Percentiles rank a stretch among this genome's conserved stretches.
These are phyloP conservation scores for Ascocoryne sarcoides DNA, from an alignment of 2,329 filamentous ascomycete genomes.

Conservation along the genomic window DNA sequence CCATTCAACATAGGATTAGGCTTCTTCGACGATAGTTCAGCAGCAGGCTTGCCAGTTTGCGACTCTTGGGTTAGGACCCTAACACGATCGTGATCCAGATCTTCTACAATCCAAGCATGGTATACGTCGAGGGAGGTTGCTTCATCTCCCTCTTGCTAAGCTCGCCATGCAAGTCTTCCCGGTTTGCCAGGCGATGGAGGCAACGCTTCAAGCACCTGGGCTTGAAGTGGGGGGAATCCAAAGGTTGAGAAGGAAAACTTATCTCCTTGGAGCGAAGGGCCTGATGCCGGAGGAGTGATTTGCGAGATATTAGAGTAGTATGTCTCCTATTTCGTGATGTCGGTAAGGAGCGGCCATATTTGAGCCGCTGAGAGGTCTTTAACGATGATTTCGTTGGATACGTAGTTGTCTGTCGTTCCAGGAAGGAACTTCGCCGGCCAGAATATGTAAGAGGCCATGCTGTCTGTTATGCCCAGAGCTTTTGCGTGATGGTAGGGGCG, in stretches of 20 bases:
- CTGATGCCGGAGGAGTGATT: no score
- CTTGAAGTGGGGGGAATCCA: background rate
- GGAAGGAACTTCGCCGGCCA: constrained; percentile 2
- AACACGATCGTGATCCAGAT: background rate
- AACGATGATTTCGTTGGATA: constrained; percentile 1
- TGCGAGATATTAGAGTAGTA: constrained; percentile 2
- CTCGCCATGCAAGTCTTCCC: background rate
- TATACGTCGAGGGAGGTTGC: constrained; percentile 1
- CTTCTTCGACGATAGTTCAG: constrained; percentile 1
- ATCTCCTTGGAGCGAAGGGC: no score
- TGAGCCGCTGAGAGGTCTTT: background rate
- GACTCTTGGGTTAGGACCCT: constrained; percentile 2
- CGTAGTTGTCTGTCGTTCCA: constrained; percentile 2
- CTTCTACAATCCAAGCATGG: constrained; percentile 3
- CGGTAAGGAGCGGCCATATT: constrained; percentile 1
- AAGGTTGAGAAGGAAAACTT: no score
- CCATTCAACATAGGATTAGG: constrained; percentile 2
- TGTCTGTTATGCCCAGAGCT: no score
- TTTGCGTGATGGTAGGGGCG: no score
- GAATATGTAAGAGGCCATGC: no score
- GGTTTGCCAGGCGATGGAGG: background rate
- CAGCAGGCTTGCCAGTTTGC: constrained; percentile 1
- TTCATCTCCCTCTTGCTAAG: background rate
- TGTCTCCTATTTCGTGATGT: background rate
- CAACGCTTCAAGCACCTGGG: no score